Conservation (phyloP, 768 basidiomycete species). For the Hemileccinum rubropunctum region DNA sequence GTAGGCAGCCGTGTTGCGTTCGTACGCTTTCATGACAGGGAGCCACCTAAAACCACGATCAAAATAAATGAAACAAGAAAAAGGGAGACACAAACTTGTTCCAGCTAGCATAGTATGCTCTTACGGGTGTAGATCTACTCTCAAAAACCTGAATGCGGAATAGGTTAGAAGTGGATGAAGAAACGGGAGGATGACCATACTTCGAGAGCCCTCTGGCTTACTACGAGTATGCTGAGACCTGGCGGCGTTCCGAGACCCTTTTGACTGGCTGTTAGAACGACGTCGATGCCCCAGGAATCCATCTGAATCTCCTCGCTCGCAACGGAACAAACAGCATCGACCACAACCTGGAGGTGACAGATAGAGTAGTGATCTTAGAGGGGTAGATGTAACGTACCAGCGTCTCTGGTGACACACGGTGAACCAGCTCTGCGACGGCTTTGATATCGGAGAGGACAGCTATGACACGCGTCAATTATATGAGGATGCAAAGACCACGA, state of each 20-base stretch:
- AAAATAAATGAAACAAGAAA: not conserved
- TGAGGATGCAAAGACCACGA: not conserved
- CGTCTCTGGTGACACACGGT: conserved; percentile 77
- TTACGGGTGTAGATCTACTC: conserved; percentile 45
- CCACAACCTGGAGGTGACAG: conserved; percentile 51
- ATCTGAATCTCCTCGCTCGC: conserved; percentile 94
- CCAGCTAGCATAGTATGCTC: conserved; percentile 89
- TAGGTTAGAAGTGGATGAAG: not conserved
- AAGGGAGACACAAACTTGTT: conserved; percentile 51
- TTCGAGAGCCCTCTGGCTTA: conserved; percentile 74
- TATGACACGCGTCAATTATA: conserved; percentile 17
- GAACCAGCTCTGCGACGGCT: conserved; percentile 69
- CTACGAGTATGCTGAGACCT: conserved; percentile 84
- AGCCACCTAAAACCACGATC: conserved; percentile 57
- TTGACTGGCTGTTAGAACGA: conserved; percentile 82
- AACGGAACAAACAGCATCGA: conserved; percentile 96
- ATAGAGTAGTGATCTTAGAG: not conserved
- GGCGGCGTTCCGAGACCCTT: conserved; percentile 94
- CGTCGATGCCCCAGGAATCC: conserved; percentile 92
- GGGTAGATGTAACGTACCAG: conserved; percentile 45
- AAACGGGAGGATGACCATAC: conserved; percentile 28
- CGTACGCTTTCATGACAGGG: conserved; percentile 93
- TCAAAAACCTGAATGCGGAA: conserved; percentile 6
- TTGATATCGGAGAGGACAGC: conserved; percentile 87
- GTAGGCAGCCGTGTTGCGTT: conserved; percentile 76